Evolutionary conservation across 805 yeast species (phyloP).

Genomic region (Candida berthetii): DNA sequence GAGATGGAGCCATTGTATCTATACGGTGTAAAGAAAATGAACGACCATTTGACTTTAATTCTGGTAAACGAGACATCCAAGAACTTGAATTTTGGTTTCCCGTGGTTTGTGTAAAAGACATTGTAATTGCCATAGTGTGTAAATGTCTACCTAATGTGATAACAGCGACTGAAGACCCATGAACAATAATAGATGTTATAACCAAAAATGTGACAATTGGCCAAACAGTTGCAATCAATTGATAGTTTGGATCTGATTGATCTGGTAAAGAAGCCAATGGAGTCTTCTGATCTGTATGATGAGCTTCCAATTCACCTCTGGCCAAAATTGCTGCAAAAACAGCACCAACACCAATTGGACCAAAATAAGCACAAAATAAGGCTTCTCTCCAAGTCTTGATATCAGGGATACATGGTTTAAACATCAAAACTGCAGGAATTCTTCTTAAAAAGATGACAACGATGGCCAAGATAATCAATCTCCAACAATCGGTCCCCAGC

Average conservation of each 20-base stretch:
- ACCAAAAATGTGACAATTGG: constrained; percentile 79
- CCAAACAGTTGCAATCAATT: constrained; percentile 64
- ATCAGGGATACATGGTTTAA: constrained; percentile 81
- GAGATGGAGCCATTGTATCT: constrained; percentile 48
- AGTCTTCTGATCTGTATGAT: constrained; percentile 42
- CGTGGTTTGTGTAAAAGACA: constrained; percentile 76
- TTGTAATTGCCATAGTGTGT: constrained; percentile 87
- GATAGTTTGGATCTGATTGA: constrained; percentile 44
- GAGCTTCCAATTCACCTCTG: constrained; percentile 59
- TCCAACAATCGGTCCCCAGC: constrained; percentile 72
- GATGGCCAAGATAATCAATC: constrained; percentile 68
- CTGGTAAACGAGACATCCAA: constrained; percentile 85
- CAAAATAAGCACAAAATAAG: constrained; percentile 89
- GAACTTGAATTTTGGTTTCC: constrained; percentile 46
- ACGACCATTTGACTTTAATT: constrained; percentile 51
- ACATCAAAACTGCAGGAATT: constrained; percentile 70
- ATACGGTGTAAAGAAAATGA: constrained; percentile 79
- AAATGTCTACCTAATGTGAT: constrained; percentile 74
- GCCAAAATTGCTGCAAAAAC: constrained; percentile 79
- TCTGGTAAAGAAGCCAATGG: constrained; percentile 48
- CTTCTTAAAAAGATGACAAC: constrained; percentile 72
- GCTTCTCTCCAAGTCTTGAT: constrained; percentile 92
- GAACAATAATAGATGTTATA: constrained; percentile 36
- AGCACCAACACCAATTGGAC: constrained; percentile 96
- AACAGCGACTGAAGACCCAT: constrained; percentile 6